These are phyloP conservation scores for Aureobasidium subglaciale DNA, from an alignment of 2,329 filamentous ascomycete species.

Conservation along the genomic window DNA sequence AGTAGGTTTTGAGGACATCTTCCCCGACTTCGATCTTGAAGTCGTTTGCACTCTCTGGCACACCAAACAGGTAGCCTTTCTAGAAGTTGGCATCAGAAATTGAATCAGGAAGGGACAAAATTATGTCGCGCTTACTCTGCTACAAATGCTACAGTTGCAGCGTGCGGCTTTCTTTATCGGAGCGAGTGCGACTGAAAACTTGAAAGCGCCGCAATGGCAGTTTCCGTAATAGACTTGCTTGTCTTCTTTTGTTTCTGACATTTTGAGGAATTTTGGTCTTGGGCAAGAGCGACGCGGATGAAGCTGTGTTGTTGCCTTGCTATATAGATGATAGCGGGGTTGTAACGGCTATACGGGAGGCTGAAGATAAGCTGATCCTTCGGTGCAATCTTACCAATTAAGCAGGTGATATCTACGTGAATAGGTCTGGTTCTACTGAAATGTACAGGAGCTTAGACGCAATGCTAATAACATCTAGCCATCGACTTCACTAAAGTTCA, in stretches of 20 bases:
- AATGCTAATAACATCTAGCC: too few relatives aligned
- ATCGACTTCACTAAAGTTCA: too few relatives aligned
- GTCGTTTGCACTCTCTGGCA: neutral
- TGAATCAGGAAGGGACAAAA: neutral
- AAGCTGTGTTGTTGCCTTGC: too few relatives aligned
- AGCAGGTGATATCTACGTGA: neutral
- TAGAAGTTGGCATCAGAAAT: neutral
- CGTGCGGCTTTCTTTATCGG: neutral
- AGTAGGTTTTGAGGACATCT: neutral
- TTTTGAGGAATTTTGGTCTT: neutral
- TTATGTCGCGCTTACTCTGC: neutral
- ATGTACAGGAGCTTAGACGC: too few relatives aligned
- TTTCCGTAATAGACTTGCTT: constrained; percentile 4
- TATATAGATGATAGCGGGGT: neutral
- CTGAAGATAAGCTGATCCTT: neutral
- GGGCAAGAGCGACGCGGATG: neutral
- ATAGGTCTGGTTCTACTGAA: too few relatives aligned
- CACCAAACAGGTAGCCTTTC: constrained; percentile 5
- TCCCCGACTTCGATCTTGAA: neutral
- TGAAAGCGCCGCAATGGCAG: constrained; percentile 12
- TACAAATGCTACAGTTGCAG: constrained; percentile 13
- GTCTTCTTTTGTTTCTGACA: neutral
- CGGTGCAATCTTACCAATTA: neutral
- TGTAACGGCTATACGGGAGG: too few relatives aligned
- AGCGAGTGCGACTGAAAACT: neutral